Evolutionary conservation across 306 rosid genomes (phyloP), one percentile per base, ranked within the genome.

Genomic region (Trichosanthes truncata): DNA sequence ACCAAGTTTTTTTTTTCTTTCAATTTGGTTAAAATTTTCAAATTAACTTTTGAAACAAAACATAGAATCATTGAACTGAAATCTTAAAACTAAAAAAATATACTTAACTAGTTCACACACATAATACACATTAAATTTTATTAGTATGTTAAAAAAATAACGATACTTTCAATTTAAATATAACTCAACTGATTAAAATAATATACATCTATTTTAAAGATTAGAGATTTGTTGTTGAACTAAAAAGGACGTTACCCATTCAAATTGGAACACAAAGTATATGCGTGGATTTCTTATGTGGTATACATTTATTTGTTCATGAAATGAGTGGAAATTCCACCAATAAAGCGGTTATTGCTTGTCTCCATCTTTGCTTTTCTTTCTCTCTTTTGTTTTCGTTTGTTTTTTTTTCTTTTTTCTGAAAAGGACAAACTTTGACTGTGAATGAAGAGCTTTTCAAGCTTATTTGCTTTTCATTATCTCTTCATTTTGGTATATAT

Each of bases 251-350:
- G 13, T 3, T 33, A 0, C 6, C n/a, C 46, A 35, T 63, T 63
- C 0, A 36, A 65, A 36, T 35, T 65, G 7, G 46, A 10, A 68
- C 9, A 40, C 4, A 68, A n/a, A 68, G 20, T 38, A 41, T 38
- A 10, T 40, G 2, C 48, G 74, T 68, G 74, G 74, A 40, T 41
- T 25, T 46, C 1, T 72, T 72, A 25, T 72, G 77, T 72, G 77
- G 57, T 72, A 45, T 72, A 45, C 35, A 45, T 71, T 71, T 36
- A 36, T 67, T 69, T 71, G 56, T 71, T 41, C 13, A 72, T 69
- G 76, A 69, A n/a, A 69, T 25, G 18, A 72, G 77, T 72, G 77
- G 77, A 72, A 72, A 46, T 46, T 4, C 7, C 21, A 72, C 77
- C 55, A 45, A 72, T 46, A 11, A 9, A 68, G 41, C 17, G 52